phyloP scores from a whole-genome alignment of 345 rosid species.

The Lepidium aucheri region DNA sequence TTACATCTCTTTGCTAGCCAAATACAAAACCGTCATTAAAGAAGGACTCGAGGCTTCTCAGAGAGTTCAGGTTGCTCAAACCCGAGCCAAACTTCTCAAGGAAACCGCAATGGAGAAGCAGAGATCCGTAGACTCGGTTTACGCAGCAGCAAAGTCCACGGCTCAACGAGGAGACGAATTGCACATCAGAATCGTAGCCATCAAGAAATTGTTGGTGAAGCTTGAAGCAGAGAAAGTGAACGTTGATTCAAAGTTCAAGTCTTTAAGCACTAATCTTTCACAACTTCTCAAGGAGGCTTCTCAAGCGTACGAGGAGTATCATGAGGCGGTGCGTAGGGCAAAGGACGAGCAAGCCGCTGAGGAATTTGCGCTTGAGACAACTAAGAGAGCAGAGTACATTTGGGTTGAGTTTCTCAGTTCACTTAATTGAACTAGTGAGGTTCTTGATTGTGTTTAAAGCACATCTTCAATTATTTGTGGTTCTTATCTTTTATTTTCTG shows the following conservation, averaged over 20 bases:
- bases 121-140: conserved; percentile 12
- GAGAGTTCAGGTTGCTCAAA: conserved; percentile 23
- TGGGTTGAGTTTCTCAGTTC: conserved; percentile 31
- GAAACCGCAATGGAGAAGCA: conserved; percentile 31
- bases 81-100: conserved; percentile 21
- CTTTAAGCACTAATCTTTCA: conserved; percentile 4
- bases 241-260: conserved; percentile 12
- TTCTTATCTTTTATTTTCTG: conserved; percentile 20
- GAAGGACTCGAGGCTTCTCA: conserved; percentile 33
- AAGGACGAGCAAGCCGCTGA: conserved; percentile 29
- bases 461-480: conserved; percentile 15
- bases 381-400: conserved; percentile 26
- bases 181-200: conserved; percentile 14
- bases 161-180: conserved; percentile 24
- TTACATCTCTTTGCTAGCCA: conserved; percentile 33
- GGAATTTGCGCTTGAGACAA: conserved; percentile 27
- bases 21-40: conserved; percentile 31
- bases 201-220: conserved; percentile 27
- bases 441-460: conserved; percentile 20
- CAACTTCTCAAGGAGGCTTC: conserved; percentile 28
- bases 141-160: background rate
- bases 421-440: conserved; percentile 29
- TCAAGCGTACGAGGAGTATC: conserved; percentile 23
- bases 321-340: conserved; percentile 23
- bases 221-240: conserved; percentile 24